Percentiles rank a stretch among this genome's conserved stretches.
These are phyloP conservation scores for Tolypocladium guangdongense DNA, from an alignment of 2,329 filamentous ascomycete genomes.

Conservation along the genomic window DNA sequence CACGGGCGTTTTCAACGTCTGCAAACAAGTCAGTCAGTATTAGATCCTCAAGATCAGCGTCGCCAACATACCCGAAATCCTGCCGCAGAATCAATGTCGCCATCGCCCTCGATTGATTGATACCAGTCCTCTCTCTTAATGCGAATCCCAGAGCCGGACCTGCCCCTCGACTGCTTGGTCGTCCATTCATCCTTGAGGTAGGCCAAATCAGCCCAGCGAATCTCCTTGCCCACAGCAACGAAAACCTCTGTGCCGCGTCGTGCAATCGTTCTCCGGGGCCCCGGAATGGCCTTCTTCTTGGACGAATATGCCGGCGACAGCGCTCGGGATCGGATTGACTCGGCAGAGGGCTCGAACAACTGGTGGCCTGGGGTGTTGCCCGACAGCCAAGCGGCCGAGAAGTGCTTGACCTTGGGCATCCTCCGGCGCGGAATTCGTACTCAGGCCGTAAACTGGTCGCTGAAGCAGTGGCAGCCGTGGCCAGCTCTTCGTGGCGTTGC, in stretches of 20 bases:
- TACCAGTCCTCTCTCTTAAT: slow-evolving; percentile 39
- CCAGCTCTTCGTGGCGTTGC: not conserved
- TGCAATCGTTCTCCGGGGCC: slow-evolving; percentile 60
- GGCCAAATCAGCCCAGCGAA: slow-evolving; percentile 81
- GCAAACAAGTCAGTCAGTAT: slow-evolving; percentile 4
- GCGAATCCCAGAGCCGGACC: slow-evolving; percentile 20
- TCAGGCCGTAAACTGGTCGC: not conserved
- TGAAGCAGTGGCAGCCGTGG: not conserved
- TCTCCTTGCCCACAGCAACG: slow-evolving; percentile 76
- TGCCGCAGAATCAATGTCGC: slow-evolving; percentile 14
- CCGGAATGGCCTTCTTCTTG: slow-evolving; percentile 31
- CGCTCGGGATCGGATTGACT: slow-evolving; percentile 27
- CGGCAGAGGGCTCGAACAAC: slow-evolving; percentile 52
- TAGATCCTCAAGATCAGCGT: not conserved
- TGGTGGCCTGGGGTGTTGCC: slow-evolving; percentile 65
- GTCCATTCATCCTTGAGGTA: slow-evolving; percentile 57
- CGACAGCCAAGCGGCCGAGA: slow-evolving; percentile 80
- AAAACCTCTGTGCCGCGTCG: slow-evolving; percentile 80
- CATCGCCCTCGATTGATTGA: slow-evolving; percentile 22
- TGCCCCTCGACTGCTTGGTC: slow-evolving; percentile 16
- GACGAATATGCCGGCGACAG: slow-evolving; percentile 26
- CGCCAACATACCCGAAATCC: slow-evolving; percentile 22
- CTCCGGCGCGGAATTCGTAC: slow-evolving; percentile 7
- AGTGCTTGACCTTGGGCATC: slow-evolving; percentile 81
- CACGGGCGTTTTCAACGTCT: slow-evolving; percentile 69